Base-by-base conservation (phyloP, 2,329 filamentous ascomycete genomes). In the Aspergillus chevalieri region DNA sequence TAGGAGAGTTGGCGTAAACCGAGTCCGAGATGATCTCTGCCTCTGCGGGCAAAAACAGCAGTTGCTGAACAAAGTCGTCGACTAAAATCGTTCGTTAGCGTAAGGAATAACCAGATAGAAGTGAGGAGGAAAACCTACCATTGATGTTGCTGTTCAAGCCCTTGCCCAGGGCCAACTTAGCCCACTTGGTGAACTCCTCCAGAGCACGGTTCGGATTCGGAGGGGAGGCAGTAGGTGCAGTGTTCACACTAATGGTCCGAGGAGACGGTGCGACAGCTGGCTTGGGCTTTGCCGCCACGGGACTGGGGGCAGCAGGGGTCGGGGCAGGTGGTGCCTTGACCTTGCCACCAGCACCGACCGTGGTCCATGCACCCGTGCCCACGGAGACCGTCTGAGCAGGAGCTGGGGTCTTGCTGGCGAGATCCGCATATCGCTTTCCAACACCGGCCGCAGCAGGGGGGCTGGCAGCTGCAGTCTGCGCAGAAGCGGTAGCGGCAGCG, bases 101-200 rank as follows among this genome's bases (percentile, higher is more conserved):
- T 17, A 36, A 36, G 14, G 6, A 9, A 36, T n/a, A 9, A 3
- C 10, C 26, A 10, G 26, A 30, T 30, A 30, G 9, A 30, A 10
- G 38, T 12, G 12, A 42, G 14, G 3, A 22, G 10, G 10, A 36
- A 12, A 44, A 71, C 75, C 66, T 76, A 86, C 83, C 80, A 73
- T 83, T 82, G 56, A 86, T 87, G 54, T 76, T 77, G 66, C 78
- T 77, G 65, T 83, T 83, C 49, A 88, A 67, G 44, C 91, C 90
- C 51, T 88, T 85, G 49, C 81, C 79, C 55, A 98, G 77, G 66
- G 93, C 85, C 48, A 83, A 79, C 59, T 87, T 83, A 15, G 91
- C 83, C 93, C 93, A 98, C 70, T 94, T 96, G 64, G 84, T 85
- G 69, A 98, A 94, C 69, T 97, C 93, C 38, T 95, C 91, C 67